Base-by-base conservation (phyloP, 2,329 filamentous ascomycete genomes). In the Aquanectria penicillioides region DNA sequence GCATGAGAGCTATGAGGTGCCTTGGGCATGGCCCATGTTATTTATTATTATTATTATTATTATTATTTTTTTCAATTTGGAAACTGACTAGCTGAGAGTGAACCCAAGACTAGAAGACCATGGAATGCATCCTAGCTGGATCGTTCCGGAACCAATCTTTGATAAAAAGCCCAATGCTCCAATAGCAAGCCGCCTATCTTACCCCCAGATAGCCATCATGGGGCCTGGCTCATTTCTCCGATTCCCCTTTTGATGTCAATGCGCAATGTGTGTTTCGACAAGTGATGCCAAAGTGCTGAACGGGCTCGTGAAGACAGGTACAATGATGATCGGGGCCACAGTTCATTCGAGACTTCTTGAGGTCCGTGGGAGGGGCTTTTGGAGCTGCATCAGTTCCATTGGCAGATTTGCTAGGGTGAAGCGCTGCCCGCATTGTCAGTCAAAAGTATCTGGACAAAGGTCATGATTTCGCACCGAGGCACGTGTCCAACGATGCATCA, bases 191-290 rank as follows among this genome's bases (percentile, higher is more conserved):
- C 12, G 13, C 38, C 18, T 8, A n/a, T 18, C 13, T 7, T 13
- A 26, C 10, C 5, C n/a, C n/a, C 13, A 22, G 13, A 20, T 11
- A 17, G 28, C 2, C 25, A 15, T 28, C 10, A 28, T n/a, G 9
- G 9, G 5, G 23, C 15, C 37, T 13, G 22, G 7, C 9, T 43
- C 13, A 29, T 15, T 43, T n/a, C 17, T 20, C 15, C 3, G 29
- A 22, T 3, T 36, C n/a, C 10, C 25, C 25, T 11, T 36, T 15
- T 4, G 31, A 36, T 23, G 17, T 20, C 33, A 26, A 40, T 25
- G 44, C 10, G 40, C 44, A 60, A 31, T 60, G 25, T 13, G 51
- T 18, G 17, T 56, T 55, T 28, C 50, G 43, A 26, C 43, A 59
- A 8, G 43, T 37, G 31, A 49, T 50, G 12, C 50, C 57, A 38